These are phyloP conservation scores for Suaeda aralocaspica DNA, from an alignment of 148 eudicot species.

Conservation along the genomic window DNA sequence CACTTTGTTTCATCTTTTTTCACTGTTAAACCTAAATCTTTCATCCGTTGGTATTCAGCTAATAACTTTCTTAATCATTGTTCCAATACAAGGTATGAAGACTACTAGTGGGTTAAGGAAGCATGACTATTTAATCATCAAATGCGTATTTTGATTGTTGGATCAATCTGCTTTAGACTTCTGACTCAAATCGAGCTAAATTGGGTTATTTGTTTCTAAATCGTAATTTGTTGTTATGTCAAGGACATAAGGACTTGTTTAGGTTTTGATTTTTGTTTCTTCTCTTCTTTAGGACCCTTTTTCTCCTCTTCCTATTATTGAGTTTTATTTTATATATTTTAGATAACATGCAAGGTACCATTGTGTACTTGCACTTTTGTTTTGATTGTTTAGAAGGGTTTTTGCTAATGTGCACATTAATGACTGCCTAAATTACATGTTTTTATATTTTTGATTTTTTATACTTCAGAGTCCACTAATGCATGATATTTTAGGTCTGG, in stretches of 20 bases:
- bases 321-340: neutral
- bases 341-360: neutral
- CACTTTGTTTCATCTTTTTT: neutral
- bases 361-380: neutral
- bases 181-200: neutral
- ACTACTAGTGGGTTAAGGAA: neutral
- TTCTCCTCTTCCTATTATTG: neutral
- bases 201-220: neutral
- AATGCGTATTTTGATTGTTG: neutral
- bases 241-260: neutral
- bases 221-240: neutral
- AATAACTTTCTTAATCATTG: neutral
- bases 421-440: neutral
- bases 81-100: neutral
- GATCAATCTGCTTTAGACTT: neutral
- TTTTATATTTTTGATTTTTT: neutral
- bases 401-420: neutral
- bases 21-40: neutral
- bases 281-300: neutral
- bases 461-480: neutral
- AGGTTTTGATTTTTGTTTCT: neutral
- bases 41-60: neutral
- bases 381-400: neutral
- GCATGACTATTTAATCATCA: neutral
- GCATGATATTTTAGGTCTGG: conserved; percentile 48